Evolutionary conservation across 768 basidiomycete species (phyloP).

Genomic region (Melanogaster broomeanus): DNA sequence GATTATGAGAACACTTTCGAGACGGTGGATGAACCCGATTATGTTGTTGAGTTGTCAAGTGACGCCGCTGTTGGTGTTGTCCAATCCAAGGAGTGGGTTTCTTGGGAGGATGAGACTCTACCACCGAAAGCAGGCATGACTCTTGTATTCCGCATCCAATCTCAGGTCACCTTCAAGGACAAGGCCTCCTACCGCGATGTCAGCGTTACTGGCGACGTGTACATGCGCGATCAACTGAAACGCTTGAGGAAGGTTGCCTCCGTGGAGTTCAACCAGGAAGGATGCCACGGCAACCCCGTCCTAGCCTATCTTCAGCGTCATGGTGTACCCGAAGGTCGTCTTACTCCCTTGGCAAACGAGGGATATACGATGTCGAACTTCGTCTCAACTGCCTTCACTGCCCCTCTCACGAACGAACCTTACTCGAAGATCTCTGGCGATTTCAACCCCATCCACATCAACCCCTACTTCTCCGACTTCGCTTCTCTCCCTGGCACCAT

Average conservation of each 20-base stretch:
- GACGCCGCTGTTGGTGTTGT: conserved; percentile 88
- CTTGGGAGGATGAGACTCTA: conserved; percentile 83
- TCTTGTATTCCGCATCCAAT: conserved; percentile 88
- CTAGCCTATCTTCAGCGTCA: conserved; percentile 91
- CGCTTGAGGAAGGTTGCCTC: conserved; percentile 86
- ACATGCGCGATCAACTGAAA: conserved; percentile 86
- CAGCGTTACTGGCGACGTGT: conserved; percentile 81
- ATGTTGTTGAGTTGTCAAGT: conserved; percentile 70
- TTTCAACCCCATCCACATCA: conserved; percentile 98
- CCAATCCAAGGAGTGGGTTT: conserved; percentile 97
- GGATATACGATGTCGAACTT: conserved; percentile 80
- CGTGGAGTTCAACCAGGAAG: conserved; percentile 83
- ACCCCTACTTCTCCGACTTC: conserved; percentile 96
- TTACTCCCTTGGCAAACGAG: conserved; percentile 76
- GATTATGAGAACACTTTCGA: conserved; percentile 98
- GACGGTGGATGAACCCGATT: conserved; percentile 86
- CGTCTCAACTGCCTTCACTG: conserved; percentile 67
- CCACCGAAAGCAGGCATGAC: conserved; percentile 79
- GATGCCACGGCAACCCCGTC: conserved; percentile 92
- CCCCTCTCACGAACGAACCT: conserved; percentile 91
- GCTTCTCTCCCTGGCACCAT: conserved; percentile 94
- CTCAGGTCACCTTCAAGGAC: conserved; percentile 89
- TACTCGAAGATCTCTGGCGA: conserved; percentile 97
- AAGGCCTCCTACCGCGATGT: conserved; percentile 82
- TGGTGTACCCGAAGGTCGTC: conserved; percentile 75